Conservation (phyloP, 140 eudicot species). For the Anethum foeniculum region DNA sequence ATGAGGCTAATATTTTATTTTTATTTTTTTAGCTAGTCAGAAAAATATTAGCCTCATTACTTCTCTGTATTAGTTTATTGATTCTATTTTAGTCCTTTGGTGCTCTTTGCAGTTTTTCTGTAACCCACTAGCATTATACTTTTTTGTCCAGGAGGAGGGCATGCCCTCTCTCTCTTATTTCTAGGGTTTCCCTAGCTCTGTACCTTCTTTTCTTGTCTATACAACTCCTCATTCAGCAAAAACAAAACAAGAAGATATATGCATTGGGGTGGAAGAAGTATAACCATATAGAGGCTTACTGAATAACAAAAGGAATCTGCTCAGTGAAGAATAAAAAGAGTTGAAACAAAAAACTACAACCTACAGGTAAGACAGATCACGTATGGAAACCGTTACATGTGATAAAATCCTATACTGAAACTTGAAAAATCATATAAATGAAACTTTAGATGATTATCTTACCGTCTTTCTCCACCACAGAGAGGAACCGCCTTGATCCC, state of each 20-base stretch:
- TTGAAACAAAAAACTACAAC: neutral
- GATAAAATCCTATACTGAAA: neutral
- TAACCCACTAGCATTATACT: too few species aligned
- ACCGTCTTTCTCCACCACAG: constrained; percentile 87
- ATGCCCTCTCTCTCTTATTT: too few species aligned
- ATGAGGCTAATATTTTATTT: too few species aligned
- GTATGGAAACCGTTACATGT: neutral
- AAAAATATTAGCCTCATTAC: too few species aligned
- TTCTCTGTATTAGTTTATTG: too few species aligned
- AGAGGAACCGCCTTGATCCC: constrained; percentile 81
- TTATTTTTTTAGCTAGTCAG: too few species aligned
- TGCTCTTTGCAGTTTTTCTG: too few species aligned
- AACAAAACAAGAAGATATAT: neutral
- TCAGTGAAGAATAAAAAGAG: neutral
- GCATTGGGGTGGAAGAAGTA: neutral
- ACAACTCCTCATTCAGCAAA: too few species aligned
- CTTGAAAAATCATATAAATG: neutral
- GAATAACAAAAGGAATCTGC: neutral
- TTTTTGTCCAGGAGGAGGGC: too few species aligned
- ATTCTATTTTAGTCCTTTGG: too few species aligned
- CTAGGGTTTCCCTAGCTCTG: too few species aligned
- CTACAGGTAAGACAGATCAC: neutral
- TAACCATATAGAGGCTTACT: neutral
- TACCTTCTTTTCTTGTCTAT: too few species aligned
- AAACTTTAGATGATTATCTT: constrained; percentile 5